These are phyloP conservation scores for Chloranthus sessilifolius DNA, from an alignment of 164 flowering plant genomes.

Conservation along the genomic window DNA sequence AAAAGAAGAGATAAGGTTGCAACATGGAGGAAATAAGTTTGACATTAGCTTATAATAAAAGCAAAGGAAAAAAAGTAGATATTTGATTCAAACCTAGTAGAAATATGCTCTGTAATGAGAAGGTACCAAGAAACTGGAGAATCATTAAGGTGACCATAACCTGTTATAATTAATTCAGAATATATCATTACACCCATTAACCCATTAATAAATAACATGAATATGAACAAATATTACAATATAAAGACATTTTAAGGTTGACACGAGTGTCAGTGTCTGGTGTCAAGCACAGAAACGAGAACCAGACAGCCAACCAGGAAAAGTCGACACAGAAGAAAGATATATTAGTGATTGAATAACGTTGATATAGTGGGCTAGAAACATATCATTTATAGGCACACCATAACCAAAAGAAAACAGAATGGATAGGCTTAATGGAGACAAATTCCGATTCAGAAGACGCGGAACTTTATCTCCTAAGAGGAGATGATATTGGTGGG, in stretches of 20 bases:
- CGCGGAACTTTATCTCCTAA: too few relatives aligned
- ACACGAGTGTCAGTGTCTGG: neutral
- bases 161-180: too few relatives aligned
- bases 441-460: too few relatives aligned
- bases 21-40: neutral
- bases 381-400: too few relatives aligned
- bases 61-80: constrained; percentile 4
- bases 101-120: constrained; percentile 44
- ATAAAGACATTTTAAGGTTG: neutral
- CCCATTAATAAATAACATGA: neutral
- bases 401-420: too few relatives aligned
- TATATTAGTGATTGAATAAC: too few relatives aligned
- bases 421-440: too few relatives aligned
- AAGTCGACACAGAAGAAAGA: too few relatives aligned
- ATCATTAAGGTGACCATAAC: constrained; percentile 42
- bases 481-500: too few relatives aligned
- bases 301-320: neutral
- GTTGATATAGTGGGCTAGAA: too few relatives aligned
- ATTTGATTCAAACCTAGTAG: constrained; percentile 37
- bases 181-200: neutral
- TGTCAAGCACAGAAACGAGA: neutral
- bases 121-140: constrained; percentile 56
- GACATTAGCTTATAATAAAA: neutral
- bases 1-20: too few relatives aligned
- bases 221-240: neutral